These are phyloP conservation scores for Zymoseptoria passerinii DNA, from an alignment of 2,329 filamentous ascomycete species.

Conservation along the genomic window DNA sequence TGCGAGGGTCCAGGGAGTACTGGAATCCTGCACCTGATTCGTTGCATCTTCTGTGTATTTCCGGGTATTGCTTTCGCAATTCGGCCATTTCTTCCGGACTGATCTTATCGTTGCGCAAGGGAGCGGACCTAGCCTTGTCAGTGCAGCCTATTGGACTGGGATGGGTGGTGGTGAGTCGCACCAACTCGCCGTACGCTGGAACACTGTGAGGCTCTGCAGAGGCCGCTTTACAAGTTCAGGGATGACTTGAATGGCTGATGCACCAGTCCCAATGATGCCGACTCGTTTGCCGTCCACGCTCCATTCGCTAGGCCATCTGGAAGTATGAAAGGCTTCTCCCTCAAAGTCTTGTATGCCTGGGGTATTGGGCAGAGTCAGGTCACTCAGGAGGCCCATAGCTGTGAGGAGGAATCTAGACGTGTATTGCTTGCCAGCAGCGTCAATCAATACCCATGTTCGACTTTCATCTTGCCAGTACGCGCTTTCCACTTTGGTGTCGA, in stretches of 20 bases:
- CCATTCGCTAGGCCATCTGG: slow-evolving; percentile 30
- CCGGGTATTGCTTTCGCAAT: slow-evolving; percentile 21
- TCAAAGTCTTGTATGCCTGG: slow-evolving; percentile 29
- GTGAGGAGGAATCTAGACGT: slow-evolving; percentile 33
- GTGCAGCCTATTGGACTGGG: neutral
- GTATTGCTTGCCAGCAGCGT: slow-evolving; percentile 25
- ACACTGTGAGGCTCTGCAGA: slow-evolving; percentile 44
- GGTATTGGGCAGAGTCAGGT: slow-evolving; percentile 29
- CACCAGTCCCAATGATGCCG: slow-evolving; percentile 37
- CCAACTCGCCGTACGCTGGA: slow-evolving; percentile 58
- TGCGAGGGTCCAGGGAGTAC: slow-evolving; percentile 26
- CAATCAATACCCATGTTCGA: slow-evolving; percentile 29
- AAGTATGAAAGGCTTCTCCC: slow-evolving; percentile 33
- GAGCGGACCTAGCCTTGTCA: slow-evolving; percentile 13
- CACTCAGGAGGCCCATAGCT: slow-evolving; percentile 33
- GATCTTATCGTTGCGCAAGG: slow-evolving; percentile 19
- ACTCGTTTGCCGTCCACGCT: slow-evolving; percentile 30
- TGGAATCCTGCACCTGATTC: slow-evolving; percentile 26
- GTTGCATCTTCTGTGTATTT: slow-evolving; percentile 33
- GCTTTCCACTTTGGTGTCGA: slow-evolving; percentile 32
- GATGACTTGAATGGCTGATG: slow-evolving; percentile 33
- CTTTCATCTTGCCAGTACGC: slow-evolving; percentile 29
- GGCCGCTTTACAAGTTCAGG: slow-evolving; percentile 23
- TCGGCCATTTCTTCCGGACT: slow-evolving; percentile 18
- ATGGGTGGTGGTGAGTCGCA: neutral